These are phyloP conservation scores for Clitopilus passeckerianus DNA, from an alignment of 768 basidiomycete species.

Conservation along the genomic window DNA sequence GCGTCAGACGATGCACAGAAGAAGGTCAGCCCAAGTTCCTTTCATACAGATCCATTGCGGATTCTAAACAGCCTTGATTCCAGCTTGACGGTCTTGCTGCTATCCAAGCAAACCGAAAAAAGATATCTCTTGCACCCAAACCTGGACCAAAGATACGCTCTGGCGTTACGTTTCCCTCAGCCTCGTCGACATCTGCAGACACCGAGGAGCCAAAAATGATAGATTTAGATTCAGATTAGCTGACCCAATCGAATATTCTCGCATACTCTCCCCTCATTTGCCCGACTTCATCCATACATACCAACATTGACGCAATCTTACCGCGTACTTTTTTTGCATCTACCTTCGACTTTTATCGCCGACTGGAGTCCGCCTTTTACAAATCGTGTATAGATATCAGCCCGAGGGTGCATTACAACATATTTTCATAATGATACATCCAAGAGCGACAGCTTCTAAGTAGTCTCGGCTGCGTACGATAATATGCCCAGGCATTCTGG, in stretches of 20 bases:
- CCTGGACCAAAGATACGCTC: slow-evolving; percentile 64
- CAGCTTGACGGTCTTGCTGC: slow-evolving; percentile 57
- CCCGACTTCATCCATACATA: no score
- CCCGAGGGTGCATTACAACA: no score
- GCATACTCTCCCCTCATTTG: background rate
- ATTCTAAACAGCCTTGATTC: background rate
- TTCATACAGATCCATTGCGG: background rate
- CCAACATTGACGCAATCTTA: background rate
- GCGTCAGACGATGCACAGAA: slow-evolving; percentile 36
- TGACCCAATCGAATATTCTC: background rate
- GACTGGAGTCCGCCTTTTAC: no score
- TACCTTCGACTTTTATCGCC: no score
- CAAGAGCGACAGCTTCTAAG: no score
- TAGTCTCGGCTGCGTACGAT: no score
- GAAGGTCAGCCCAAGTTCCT: slow-evolving; percentile 41
- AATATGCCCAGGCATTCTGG: no score
- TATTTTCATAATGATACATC: no score
- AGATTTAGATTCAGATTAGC: background rate
- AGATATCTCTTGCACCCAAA: slow-evolving; percentile 54
- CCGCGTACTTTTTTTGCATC: no score
- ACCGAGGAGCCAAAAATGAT: background rate
- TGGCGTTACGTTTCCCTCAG: slow-evolving; percentile 37
- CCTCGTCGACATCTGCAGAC: background rate
- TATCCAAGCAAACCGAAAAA: slow-evolving; percentile 43
- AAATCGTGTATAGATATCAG: no score